Evolutionary conservation across 257 asterid species (phyloP).

Genomic region (Solanum peruvianum): DNA sequence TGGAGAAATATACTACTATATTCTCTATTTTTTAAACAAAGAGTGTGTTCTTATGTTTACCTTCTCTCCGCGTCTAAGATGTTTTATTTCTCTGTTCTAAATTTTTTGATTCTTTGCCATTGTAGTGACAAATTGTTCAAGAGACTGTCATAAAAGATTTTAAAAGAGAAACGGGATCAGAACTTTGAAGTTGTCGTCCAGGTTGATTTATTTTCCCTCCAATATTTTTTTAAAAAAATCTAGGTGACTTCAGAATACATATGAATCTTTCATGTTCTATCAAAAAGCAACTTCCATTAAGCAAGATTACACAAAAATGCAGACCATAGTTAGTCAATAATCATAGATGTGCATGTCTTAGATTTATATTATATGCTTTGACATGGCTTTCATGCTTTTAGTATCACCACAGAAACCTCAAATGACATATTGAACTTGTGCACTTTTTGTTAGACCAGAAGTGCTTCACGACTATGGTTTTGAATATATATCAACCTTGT

Average conservation of each 20-base stretch:
- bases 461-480: too few relatives aligned
- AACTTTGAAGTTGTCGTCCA: slow-evolving; percentile 96
- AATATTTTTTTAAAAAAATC: not conserved
- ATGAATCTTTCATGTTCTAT: not conserved
- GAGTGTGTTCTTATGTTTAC: not conserved
- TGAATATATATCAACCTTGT: too few relatives aligned
- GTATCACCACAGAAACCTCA: not conserved
- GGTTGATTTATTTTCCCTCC: slow-evolving; percentile 42
- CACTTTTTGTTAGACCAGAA: too few relatives aligned
- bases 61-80: not conserved
- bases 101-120: not conserved
- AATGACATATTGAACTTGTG: too few relatives aligned
- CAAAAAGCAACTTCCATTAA: slow-evolving; percentile 93
- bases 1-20: not conserved
- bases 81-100: not conserved
- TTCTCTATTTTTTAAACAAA: not conserved
- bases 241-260: not conserved
- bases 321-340: slow-evolving; percentile 56
- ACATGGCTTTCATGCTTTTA: too few relatives aligned
- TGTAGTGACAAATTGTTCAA: slow-evolving; percentile 79
- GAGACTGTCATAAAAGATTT: too few relatives aligned
- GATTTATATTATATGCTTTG: not conserved
- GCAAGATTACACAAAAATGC: slow-evolving; percentile 87
- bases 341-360: not conserved
- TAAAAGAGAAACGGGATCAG: slow-evolving; percentile 87